phyloP scores from a whole-genome alignment of 2,329 filamentous ascomycete species.

The Aureobasidium sp. region DNA sequence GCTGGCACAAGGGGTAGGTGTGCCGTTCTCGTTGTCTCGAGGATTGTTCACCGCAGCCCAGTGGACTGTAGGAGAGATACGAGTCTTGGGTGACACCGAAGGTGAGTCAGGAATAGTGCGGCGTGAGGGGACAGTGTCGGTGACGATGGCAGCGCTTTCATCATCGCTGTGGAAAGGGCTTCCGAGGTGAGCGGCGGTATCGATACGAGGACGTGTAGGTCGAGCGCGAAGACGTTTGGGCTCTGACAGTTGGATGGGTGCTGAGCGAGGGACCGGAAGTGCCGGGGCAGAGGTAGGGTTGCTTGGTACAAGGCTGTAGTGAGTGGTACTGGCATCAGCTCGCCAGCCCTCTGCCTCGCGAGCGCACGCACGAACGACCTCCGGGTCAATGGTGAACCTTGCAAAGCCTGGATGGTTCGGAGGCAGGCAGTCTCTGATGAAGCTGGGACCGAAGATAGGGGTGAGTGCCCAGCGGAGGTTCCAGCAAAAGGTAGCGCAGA shows the following conservation, averaged over 20 bases:
- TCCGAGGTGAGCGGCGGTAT: slow-evolving; percentile 20
- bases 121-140: neutral
- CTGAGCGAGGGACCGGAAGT: slow-evolving; percentile 27
- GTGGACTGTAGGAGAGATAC: slow-evolving; percentile 16
- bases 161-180: slow-evolving; percentile 11
- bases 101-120: slow-evolving; percentile 26
- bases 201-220: slow-evolving; percentile 27
- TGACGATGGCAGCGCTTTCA: neutral
- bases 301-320: neutral
- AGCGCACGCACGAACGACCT: slow-evolving; percentile 41
- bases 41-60: slow-evolving; percentile 33
- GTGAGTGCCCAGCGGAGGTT: slow-evolving; percentile 86
- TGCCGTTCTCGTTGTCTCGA: neutral
- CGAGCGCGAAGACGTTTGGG: slow-evolving; percentile 22
- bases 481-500: slow-evolving; percentile 92
- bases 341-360: slow-evolving; percentile 43
- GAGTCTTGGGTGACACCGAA: slow-evolving; percentile 34
- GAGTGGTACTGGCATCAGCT: slow-evolving; percentile 1
- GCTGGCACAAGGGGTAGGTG: slow-evolving; percentile 5
- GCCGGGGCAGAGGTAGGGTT: neutral
- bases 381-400: slow-evolving; percentile 44
- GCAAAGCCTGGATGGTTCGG: slow-evolving; percentile 65
- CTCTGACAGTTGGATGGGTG: slow-evolving; percentile 18
- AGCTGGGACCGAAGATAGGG: slow-evolving; percentile 88
- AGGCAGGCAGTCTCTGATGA: slow-evolving; percentile 75